Percentiles rank a stretch among this genome's conserved stretches.
Evolutionary conservation across 2,329 filamentous ascomycete species (phyloP).

Genomic region (Trichoderma sp.): DNA sequence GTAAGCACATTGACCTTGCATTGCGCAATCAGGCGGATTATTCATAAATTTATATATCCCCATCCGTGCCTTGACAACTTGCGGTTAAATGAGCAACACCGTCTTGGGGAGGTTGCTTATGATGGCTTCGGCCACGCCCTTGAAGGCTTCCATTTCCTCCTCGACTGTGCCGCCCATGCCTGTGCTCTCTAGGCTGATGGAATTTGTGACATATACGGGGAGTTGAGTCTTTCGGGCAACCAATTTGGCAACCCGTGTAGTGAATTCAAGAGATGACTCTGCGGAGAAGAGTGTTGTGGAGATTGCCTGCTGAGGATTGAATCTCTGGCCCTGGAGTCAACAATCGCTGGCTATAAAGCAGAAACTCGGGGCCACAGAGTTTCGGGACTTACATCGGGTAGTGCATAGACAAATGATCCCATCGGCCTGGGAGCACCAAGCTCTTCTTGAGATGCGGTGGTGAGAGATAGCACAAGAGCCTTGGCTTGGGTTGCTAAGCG

Average conservation of each 20-base stretch:
- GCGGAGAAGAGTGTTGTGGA: conserved; percentile 78
- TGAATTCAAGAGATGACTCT: conserved; percentile 80
- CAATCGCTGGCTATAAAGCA: neutral
- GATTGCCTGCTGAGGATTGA: conserved; percentile 62
- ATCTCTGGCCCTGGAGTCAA: conserved; percentile 42
- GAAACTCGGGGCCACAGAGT: too few species aligned
- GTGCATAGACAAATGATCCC: conserved; percentile 90
- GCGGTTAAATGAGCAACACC: neutral
- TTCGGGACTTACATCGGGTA: conserved; percentile 70
- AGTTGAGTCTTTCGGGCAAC: conserved; percentile 70
- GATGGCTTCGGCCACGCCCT: conserved; percentile 70
- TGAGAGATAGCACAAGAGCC: conserved; percentile 61
- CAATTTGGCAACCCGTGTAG: conserved; percentile 79
- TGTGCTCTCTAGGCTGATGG: conserved; percentile 72
- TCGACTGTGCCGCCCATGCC: conserved; percentile 80
- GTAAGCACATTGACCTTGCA: neutral
- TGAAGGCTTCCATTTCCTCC: conserved; percentile 91
- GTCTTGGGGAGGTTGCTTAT: conserved; percentile 28
- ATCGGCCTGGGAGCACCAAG: conserved; percentile 57
- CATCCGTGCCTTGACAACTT: neutral
- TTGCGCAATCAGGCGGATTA: too few species aligned
- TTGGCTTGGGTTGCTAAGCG: conserved; percentile 60
- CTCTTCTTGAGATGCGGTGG: conserved; percentile 58
- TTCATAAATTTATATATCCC: too few species aligned
- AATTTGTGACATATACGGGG: conserved; percentile 90